Conservation (phyloP, 257 asterid species). For the Eustoma russellianum region DNA sequence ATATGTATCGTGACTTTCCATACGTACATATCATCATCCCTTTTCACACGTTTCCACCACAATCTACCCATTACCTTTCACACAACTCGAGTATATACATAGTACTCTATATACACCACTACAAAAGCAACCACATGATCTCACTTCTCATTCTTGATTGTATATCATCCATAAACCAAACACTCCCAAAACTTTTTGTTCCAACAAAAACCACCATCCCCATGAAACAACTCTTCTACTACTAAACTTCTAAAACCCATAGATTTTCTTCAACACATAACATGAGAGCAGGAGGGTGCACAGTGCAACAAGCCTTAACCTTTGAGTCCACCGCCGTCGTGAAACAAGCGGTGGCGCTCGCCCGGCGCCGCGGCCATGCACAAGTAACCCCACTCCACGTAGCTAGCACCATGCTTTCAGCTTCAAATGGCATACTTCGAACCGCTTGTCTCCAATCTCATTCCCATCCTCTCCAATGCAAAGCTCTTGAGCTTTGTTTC, state of each 20-base stretch:
- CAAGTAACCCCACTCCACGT: conserved; percentile 93
- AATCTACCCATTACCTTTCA: conserved; percentile 2
- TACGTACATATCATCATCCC: conserved; percentile 4
- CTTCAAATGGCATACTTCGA: conserved; percentile 44
- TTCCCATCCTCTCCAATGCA: conserved; percentile 86
- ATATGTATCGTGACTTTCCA: too few species aligned
- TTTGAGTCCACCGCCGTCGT: conserved; percentile 48
- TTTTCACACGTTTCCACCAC: conserved; percentile 10
- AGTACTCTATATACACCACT: neutral
- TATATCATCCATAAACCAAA: too few species aligned
- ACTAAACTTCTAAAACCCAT: too few species aligned
- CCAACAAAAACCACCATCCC: neutral
- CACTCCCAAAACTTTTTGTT: conserved; percentile 3
- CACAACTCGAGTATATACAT: neutral
- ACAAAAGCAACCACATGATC: too few species aligned
- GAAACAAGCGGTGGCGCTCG: conserved; percentile 58
- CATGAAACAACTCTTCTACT: conserved; percentile 2
- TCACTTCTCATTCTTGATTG: too few species aligned
- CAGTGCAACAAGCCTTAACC: conserved; percentile 54
- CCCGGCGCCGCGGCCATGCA: conserved; percentile 81
- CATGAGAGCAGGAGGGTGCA: conserved; percentile 72
- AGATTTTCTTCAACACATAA: neutral
- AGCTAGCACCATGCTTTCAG: conserved; percentile 67
- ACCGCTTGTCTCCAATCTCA: conserved; percentile 66
- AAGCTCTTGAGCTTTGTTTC: conserved; percentile 93